Conservation (phyloP, 768 basidiomycete species). For the Hysterangium stoloniferum region DNA sequence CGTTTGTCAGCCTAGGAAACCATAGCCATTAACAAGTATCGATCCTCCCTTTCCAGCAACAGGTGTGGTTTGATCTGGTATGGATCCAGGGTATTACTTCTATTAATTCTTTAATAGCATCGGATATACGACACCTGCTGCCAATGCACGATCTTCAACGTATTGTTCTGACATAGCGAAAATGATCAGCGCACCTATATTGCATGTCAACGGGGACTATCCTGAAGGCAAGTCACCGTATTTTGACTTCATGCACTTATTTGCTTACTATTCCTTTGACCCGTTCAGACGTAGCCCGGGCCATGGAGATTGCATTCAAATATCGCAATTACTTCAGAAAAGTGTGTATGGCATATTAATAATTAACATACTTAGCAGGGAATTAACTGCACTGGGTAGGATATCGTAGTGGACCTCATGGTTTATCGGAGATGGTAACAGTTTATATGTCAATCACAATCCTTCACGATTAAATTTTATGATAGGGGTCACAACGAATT, state of each 20-base stretch:
- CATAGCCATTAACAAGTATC: constrained; percentile 6
- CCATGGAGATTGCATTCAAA: constrained; percentile 81
- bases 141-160: constrained; percentile 72
- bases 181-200: constrained; percentile 81
- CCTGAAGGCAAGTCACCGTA: constrained; percentile 53
- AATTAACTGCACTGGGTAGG: constrained; percentile 29
- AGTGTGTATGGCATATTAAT: constrained; percentile 23
- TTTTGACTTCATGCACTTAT: neutral
- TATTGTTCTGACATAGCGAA: constrained; percentile 88
- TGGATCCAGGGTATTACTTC: too few relatives aligned
- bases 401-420: constrained; percentile 82
- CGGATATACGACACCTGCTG: constrained; percentile 87
- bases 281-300: constrained; percentile 67
- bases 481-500: constrained; percentile 84
- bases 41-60: constrained; percentile 19
- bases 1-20: neutral
- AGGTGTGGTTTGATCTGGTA: constrained; percentile 19
- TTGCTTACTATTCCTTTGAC: too few relatives aligned
- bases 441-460: constrained; percentile 14
- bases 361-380: neutral
- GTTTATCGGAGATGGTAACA: constrained; percentile 81
- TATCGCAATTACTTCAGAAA: constrained; percentile 85
- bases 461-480: neutral
- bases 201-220: constrained; percentile 89
- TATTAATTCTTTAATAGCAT: constrained; percentile 41